phyloP scores from a whole-genome alignment of 2,329 filamentous ascomycete genomes.

The Colletotrichum simmondsii region DNA sequence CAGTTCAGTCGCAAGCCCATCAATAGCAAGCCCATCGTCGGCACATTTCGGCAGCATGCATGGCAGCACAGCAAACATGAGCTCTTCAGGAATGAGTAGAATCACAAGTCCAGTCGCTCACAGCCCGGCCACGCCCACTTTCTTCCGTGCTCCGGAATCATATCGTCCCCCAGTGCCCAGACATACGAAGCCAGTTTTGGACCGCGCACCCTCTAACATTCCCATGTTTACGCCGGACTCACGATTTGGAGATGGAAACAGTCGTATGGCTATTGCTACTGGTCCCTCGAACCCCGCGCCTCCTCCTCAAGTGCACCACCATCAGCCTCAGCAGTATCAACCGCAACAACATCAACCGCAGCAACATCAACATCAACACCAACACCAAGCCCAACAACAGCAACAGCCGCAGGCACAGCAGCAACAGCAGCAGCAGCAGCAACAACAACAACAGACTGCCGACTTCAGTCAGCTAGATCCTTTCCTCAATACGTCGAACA shows the following conservation, averaged over 20 bases:
- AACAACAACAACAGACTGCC: background rate
- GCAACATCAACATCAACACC: slow-evolving; percentile 1
- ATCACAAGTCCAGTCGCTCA: slow-evolving; percentile 44
- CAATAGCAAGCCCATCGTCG: slow-evolving; percentile 38
- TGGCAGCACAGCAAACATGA: slow-evolving; percentile 37
- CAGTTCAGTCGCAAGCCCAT: slow-evolving; percentile 35
- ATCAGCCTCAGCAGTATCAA: slow-evolving; percentile 11
- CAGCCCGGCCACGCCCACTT: slow-evolving; percentile 38
- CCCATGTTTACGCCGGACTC: slow-evolving; percentile 32
- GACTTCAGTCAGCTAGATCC: slow-evolving; percentile 13
- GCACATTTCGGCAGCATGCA: slow-evolving; percentile 47
- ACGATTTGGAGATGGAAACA: slow-evolving; percentile 30
- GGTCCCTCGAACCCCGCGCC: slow-evolving; percentile 9
- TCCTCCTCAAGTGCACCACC: slow-evolving; percentile 4
- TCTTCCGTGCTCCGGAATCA: slow-evolving; percentile 25
- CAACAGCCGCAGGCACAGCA: background rate
- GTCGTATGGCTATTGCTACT: background rate
- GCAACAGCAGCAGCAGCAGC: no score
- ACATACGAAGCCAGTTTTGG: slow-evolving; percentile 50
- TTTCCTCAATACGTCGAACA: background rate
- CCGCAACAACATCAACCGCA: background rate
- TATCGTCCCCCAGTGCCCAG: slow-evolving; percentile 49
- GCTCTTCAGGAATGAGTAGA: slow-evolving; percentile 34
- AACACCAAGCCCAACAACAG: background rate
- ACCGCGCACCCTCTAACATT: slow-evolving; percentile 34